Conservation (phyloP, 768 basidiomycete species). For the Tricholoma terreum region DNA sequence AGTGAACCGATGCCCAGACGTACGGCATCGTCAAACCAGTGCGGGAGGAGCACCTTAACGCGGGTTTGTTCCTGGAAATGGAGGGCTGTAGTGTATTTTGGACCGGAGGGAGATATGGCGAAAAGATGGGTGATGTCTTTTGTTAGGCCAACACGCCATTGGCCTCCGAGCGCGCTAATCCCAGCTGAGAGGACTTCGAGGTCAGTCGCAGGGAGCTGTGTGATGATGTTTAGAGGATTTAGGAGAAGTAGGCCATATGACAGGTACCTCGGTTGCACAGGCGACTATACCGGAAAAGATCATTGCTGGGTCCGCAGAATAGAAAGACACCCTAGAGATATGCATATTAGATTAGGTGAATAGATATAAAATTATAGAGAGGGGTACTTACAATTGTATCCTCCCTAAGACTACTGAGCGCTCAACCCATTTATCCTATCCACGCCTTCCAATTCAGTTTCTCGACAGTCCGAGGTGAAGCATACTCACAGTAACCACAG, state of each 20-base stretch:
- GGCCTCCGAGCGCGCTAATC: constrained; percentile 74
- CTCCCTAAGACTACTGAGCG: constrained; percentile 57
- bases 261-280: constrained; percentile 61
- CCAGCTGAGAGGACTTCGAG: constrained; percentile 71
- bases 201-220: constrained; percentile 59
- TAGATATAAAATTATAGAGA: too few species aligned
- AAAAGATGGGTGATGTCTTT: constrained; percentile 88
- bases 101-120: constrained; percentile 47
- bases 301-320: constrained; percentile 73
- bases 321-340: constrained; percentile 49
- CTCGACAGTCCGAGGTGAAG: neutral
- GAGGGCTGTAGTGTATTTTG: constrained; percentile 52
- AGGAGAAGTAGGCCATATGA: neutral
- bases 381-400: constrained; percentile 47
- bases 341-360: neutral
- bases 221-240: neutral
- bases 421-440: constrained; percentile 67
- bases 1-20: constrained; percentile 51
- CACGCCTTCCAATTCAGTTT: constrained; percentile 7
- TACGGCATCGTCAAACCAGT: constrained; percentile 87
- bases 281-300: constrained; percentile 84
- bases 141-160: constrained; percentile 74
- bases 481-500: constrained; percentile 36
- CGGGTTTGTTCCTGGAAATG: constrained; percentile 56
- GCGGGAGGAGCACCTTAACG: constrained; percentile 76